Base-by-base conservation (phyloP, 1,284 basidiomycete genomes). In the Tetrapyrgos nigripes region DNA sequence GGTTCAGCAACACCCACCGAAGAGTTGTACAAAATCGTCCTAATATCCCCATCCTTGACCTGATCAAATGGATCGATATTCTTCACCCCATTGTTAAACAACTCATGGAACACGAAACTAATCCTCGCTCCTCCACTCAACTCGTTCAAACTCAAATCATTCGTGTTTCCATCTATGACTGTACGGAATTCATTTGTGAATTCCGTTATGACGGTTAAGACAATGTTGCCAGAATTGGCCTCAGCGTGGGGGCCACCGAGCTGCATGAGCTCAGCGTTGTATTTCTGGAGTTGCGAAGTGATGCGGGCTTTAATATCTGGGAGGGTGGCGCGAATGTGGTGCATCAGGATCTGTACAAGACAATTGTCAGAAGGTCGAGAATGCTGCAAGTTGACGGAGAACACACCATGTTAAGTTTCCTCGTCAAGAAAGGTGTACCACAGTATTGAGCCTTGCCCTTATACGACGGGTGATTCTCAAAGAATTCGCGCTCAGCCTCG, bases 291-390 rank as follows among this genome's bases (percentile, higher is more conserved):
- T 69, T 97, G 94, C 62, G 90, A 84, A 23, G 87, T 83, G 71
- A 99, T 98, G 65, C 94, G 91, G 9, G 88, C 85, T 80, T 98
- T 98, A 82, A 98, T 98, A 73, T 98, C 97, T 35, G 97, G 97
- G 21, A 99, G 84, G 9, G 95, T 98, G 58, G 94, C 89, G 61
- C 94, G 93, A 73, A 99, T 97, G 76, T 98, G 97, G 77, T 97
- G 94, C 94, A 97, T 98, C 57, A 98, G 87, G 71, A 98, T 96
- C 92, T 95, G 68, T 9, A 33, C 14, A 53, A 17, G 48, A 40
- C 4, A 44, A 47, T 5, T 24, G 46, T 55, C 6, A 31, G 33
- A 37, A 62, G 59, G 26, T 37, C 52, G 37, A 56, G 44, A 50
- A 29, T 45, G 53, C 9, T 29, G 26, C 33, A 17, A 28, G 37